Conservation (phyloP, 2,329 filamentous ascomycete species). For the Fusarium duplospermum region DNA sequence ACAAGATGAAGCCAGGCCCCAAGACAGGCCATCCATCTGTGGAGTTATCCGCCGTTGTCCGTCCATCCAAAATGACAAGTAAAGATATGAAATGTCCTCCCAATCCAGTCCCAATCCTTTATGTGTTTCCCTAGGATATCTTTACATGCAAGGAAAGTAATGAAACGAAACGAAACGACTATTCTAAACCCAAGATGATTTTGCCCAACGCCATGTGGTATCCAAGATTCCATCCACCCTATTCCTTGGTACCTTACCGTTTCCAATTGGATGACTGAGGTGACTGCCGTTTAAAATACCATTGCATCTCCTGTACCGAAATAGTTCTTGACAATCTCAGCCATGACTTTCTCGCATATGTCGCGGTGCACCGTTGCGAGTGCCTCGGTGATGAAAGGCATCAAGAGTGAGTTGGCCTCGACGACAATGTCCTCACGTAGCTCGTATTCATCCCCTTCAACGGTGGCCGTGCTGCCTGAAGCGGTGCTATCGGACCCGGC, state of each 20-base stretch:
- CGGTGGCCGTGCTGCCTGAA: constrained; percentile 39
- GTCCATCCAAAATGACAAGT: not conserved
- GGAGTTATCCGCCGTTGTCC: not conserved
- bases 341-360: constrained; percentile 47
- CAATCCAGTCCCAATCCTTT: not conserved
- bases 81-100: not conserved
- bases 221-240: not conserved
- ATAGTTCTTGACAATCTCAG: constrained; percentile 45
- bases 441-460: constrained; percentile 48
- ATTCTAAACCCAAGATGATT: constrained; percentile 19
- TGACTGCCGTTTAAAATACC: not conserved
- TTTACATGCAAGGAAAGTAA: constrained; percentile 1
- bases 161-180: not conserved
- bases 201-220: constrained; percentile 30
- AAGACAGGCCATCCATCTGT: constrained; percentile 2
- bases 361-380: constrained; percentile 47
- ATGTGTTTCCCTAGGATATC: constrained; percentile 19
- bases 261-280: not conserved
- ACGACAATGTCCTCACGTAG: constrained; percentile 48
- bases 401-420: constrained; percentile 50
- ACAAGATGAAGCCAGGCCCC: not conserved
- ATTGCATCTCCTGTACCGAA: constrained; percentile 24
- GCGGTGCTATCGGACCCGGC: constrained; percentile 43
- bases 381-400: constrained; percentile 50
- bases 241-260: not conserved